Conservation (phyloP, 2,329 filamentous ascomycete species). For the Neoarthrinium moseri region DNA sequence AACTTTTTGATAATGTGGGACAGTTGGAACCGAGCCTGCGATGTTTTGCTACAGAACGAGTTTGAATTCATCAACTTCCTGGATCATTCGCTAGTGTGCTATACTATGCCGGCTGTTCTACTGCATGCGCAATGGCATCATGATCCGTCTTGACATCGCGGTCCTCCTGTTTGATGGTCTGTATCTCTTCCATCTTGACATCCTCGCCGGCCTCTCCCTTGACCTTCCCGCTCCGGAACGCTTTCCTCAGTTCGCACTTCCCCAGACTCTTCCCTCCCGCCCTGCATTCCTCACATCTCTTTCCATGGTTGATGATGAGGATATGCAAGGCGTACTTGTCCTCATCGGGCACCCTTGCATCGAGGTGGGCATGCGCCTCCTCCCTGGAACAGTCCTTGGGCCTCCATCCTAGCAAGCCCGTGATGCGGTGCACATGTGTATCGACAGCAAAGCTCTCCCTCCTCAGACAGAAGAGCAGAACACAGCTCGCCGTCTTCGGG, state of each 20-base stretch:
- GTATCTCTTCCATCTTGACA: slow-evolving; percentile 12
- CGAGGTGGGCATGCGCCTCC: slow-evolving; percentile 49
- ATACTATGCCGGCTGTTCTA: too few relatives aligned
- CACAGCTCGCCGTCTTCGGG: slow-evolving; percentile 53
- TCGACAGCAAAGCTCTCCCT: slow-evolving; percentile 51
- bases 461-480: slow-evolving; percentile 49
- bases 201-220: slow-evolving; percentile 11
- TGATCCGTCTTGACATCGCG: slow-evolving; percentile 6
- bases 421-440: slow-evolving; percentile 50
- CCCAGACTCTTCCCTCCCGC: slow-evolving; percentile 40
- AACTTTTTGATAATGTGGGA: too few relatives aligned
- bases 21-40: too few relatives aligned
- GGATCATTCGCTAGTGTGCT: too few relatives aligned
- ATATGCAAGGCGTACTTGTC: slow-evolving; percentile 51
- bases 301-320: slow-evolving; percentile 46
- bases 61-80: too few relatives aligned
- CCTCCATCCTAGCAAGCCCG: slow-evolving; percentile 48
- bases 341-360: slow-evolving; percentile 43
- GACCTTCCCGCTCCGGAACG: slow-evolving; percentile 26
- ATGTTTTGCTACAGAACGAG: too few relatives aligned
- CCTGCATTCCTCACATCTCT: slow-evolving; percentile 42
- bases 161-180: slow-evolving; percentile 10
- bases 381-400: slow-evolving; percentile 39
- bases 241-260: slow-evolving; percentile 38
- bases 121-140: slow-evolving; percentile 4